phyloP scores from a whole-genome alignment of 106 monocot genomes.

The Platanthera guangdongensis region DNA sequence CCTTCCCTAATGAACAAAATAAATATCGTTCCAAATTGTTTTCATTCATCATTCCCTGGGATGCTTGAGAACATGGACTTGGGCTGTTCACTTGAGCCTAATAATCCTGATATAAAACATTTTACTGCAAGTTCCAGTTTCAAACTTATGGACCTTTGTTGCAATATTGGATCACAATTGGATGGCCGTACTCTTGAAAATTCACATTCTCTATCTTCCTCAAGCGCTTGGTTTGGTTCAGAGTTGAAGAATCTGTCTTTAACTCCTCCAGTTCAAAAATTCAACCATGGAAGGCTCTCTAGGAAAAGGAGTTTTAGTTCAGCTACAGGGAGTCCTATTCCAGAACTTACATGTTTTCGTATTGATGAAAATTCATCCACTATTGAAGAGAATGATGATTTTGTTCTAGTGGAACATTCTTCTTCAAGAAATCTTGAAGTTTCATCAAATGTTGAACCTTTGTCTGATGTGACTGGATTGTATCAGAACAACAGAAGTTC shows the following conservation, averaged over 20 bases:
- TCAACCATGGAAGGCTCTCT: constrained; percentile 14
- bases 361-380: constrained; percentile 69
- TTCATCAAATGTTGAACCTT: constrained; percentile 26
- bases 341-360: constrained; percentile 61
- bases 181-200: constrained; percentile 16
- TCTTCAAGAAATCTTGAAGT: constrained; percentile 6
- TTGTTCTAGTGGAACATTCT: constrained; percentile 8
- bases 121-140: constrained; percentile 7
- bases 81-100: constrained; percentile 9
- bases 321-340: constrained; percentile 27
- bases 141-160: constrained; percentile 7
- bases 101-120: constrained; percentile 14
- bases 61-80: constrained; percentile 18
- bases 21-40: constrained; percentile 22
- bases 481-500: constrained; percentile 27
- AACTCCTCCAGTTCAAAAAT: constrained; percentile 45
- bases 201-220: constrained; percentile 16
- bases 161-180: constrained; percentile 11
- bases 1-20: constrained; percentile 25
- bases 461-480: constrained; percentile 33
- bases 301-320: constrained; percentile 34
- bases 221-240: constrained; percentile 9
- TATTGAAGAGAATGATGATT: constrained; percentile 32
- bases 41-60: constrained; percentile 32
- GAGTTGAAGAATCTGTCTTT: constrained; percentile 22